Conservation (phyloP, 139 green algal genomes). For the Yamagishiella unicocca region DNA sequence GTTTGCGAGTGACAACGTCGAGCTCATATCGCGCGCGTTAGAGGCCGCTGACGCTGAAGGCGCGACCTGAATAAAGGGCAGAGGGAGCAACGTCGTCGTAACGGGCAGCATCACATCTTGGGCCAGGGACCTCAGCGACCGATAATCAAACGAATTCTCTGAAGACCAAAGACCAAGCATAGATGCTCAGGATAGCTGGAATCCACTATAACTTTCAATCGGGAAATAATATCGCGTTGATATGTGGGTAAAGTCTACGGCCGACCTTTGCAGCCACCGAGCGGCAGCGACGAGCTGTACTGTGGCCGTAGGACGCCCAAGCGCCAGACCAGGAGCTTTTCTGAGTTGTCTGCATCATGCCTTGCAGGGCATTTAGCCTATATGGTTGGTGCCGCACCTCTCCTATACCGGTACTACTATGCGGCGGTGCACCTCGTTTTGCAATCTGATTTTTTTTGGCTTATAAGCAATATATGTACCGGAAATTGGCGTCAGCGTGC, state of each 20-base stretch:
- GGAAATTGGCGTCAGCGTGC: not conserved
- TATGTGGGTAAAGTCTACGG: not conserved
- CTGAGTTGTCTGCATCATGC: constrained; percentile 21
- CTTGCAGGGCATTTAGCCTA: not conserved
- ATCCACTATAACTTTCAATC: not conserved
- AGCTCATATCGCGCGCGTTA: constrained; percentile 58
- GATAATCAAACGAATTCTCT: not conserved
- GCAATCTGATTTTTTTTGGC: too few relatives aligned
- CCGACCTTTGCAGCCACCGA: not conserved
- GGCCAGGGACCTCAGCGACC: not conserved
- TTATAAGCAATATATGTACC: not conserved
- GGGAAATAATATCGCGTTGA: not conserved
- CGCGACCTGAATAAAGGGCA: not conserved
- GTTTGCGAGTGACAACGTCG: constrained; percentile 78
- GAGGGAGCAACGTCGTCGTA: too few relatives aligned
- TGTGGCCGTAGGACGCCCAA: constrained; percentile 14
- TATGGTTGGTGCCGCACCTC: not conserved
- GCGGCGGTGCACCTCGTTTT: not conserved
- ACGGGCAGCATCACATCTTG: not conserved
- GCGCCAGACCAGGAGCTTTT: not conserved
- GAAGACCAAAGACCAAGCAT: too few relatives aligned
- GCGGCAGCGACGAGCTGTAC: not conserved
- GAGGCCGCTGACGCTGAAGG: not conserved
- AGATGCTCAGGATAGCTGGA: too few relatives aligned
- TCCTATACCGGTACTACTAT: not conserved